Base-by-base conservation (phyloP, 2,329 filamentous ascomycete genomes). In the Alternaria triticina region DNA sequence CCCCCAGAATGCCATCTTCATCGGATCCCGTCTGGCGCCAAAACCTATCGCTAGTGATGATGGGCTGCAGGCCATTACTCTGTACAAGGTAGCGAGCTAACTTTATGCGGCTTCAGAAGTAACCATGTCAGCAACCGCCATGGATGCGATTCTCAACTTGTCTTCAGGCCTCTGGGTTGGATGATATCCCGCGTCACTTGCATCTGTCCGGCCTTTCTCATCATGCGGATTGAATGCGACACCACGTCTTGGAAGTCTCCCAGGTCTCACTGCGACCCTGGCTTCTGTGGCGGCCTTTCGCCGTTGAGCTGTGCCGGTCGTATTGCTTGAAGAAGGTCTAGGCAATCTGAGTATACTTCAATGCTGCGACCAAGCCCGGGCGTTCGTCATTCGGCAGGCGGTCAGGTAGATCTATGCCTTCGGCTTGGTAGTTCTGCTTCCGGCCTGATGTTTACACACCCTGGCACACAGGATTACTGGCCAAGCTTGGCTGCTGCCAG, bases 111-210 rank as follows among this genome's bases (percentile, higher is more conserved):
- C 63, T 36, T 54, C 36, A 60, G 51, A 57, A 57, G 59, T 51
- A 66, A 63, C 67, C 61, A 66, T 75, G 75, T 72, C 67, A 74
- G 73, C 74, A 73, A 59, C 64, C 64, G 61, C 62, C 66, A 69
- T 70, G 64, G 67, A 61, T 67, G 59, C 61, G 55, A 33, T 61
- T 54, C 58, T 57, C 55, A 47, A 62, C 64, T 52, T 46, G 57
- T 72, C 66, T 74, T 68, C 69, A 68, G 70, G 63, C 68, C 66
- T 68, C 57, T 58, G 54, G 46, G 57, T 60, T 58, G 62, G 63
- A 65, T 59, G 64, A 57, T 66, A 59, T 59, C 59, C 60, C 60
- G 66, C 57, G 30, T 60, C 50, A 62, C 58, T 62, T 57, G 59
- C 66, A 25, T 44, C 57, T 67, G 54, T 59, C 64, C 58, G 58